These are phyloP conservation scores for Cyclocybe cylindracea DNA, from an alignment of 768 basidiomycete species.

Conservation along the genomic window DNA sequence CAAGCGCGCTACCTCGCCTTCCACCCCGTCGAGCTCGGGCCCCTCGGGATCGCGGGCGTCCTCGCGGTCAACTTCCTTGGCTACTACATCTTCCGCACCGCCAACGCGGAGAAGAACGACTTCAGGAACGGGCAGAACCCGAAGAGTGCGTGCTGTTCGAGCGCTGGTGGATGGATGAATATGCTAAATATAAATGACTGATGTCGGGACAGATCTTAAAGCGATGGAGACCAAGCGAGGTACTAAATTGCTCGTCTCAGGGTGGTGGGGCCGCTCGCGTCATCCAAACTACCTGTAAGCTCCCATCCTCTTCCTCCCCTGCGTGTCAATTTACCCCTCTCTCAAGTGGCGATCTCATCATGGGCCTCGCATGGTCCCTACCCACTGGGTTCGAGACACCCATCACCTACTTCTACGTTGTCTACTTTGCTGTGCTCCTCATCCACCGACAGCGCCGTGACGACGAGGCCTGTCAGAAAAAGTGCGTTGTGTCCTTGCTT, in stretches of 20 bases:
- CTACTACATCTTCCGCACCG: slow-evolving; percentile 86
- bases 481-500: slow-evolving; percentile 70
- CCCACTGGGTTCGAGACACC: slow-evolving; percentile 92
- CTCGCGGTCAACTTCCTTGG: slow-evolving; percentile 68
- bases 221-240: slow-evolving; percentile 84
- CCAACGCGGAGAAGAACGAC: slow-evolving; percentile 94
- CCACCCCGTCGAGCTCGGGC: slow-evolving; percentile 77
- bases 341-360: slow-evolving; percentile 78
- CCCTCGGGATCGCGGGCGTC: slow-evolving; percentile 54
- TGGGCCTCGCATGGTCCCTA: slow-evolving; percentile 91
- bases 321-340: background rate
- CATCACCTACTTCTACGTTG: slow-evolving; percentile 93
- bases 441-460: slow-evolving; percentile 90
- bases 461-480: slow-evolving; percentile 87
- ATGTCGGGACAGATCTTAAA: slow-evolving; percentile 55
- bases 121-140: slow-evolving; percentile 94
- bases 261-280: slow-evolving; percentile 95
- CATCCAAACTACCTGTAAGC: slow-evolving; percentile 90
- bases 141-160: slow-evolving; percentile 61
- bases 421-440: slow-evolving; percentile 87
- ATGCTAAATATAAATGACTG: too few relatives aligned
- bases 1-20: slow-evolving; percentile 97
- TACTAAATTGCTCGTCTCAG: slow-evolving; percentile 88
- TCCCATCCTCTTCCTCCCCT: background rate
- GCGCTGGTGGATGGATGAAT: too few relatives aligned